Percentiles rank a stretch among this genome's conserved stretches.
Conservation (phyloP, 345 rosid genomes). For the Eutrema japonicum region DNA sequence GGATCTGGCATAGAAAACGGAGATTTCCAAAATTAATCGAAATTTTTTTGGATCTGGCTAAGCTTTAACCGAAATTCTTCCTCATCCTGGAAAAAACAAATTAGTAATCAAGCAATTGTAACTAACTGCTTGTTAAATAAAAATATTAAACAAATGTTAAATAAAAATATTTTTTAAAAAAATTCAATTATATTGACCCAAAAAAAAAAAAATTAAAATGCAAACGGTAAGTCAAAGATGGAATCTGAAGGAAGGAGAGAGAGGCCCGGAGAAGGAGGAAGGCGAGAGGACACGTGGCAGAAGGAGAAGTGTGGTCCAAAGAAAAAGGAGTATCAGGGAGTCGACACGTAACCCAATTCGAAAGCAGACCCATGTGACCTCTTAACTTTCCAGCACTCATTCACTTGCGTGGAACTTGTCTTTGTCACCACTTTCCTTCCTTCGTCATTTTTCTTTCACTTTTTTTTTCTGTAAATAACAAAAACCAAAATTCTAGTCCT, state of each 20-base stretch:
- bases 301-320: constrained; percentile 42
- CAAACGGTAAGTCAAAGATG: constrained; percentile 33
- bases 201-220: background rate
- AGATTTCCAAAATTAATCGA: background rate
- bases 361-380: constrained; percentile 43
- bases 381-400: constrained; percentile 34
- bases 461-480: background rate
- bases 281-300: constrained; percentile 37
- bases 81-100: background rate
- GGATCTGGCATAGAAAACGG: background rate
- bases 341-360: constrained; percentile 37
- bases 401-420: constrained; percentile 48
- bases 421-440: constrained; percentile 43
- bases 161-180: no score
- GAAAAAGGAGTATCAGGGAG: constrained; percentile 24
- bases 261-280: constrained; percentile 40
- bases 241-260: constrained; percentile 9
- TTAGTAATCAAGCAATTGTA: background rate
- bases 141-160: no score
- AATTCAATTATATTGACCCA: background rate
- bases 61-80: background rate
- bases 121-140: background rate
- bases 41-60: no score
- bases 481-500: background rate
- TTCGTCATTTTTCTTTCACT: constrained; percentile 14